These are phyloP conservation scores for Taxillus chinensis DNA, from an alignment of 164 flowering plant genomes.

Conservation along the genomic window DNA sequence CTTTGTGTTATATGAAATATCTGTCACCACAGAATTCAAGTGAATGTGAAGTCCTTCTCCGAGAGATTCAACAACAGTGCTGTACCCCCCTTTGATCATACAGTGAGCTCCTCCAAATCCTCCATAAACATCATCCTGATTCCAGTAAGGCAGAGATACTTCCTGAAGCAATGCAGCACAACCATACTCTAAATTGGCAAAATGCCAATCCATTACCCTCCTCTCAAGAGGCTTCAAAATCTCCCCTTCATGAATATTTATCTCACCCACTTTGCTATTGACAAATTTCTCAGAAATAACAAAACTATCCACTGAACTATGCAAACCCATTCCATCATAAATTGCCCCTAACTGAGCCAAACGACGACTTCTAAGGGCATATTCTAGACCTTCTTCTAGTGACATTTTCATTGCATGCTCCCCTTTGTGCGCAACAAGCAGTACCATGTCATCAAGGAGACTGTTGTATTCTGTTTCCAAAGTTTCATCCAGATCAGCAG, in stretches of 20 bases:
- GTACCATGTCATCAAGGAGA: constrained; percentile 88
- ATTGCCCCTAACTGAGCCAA: constrained; percentile 22
- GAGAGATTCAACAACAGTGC: constrained; percentile 76
- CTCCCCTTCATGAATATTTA: constrained; percentile 23
- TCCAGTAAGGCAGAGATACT: constrained; percentile 98
- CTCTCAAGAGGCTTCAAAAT: constrained; percentile 82
- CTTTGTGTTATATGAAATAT: constrained; percentile 35
- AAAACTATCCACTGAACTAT: constrained; percentile 14
- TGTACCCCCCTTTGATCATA: constrained; percentile 99
- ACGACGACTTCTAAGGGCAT: constrained; percentile 69
- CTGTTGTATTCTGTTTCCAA: constrained; percentile 90
- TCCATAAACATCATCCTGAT: constrained; percentile 97
- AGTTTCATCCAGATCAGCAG: constrained; percentile 80
- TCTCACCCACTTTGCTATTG: constrained; percentile 12
- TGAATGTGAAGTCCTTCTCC: constrained; percentile 58
- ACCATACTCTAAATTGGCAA: constrained; percentile 93
- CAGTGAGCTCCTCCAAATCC: constrained; percentile 99
- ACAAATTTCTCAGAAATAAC: constrained; percentile 14
- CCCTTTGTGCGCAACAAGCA: constrained; percentile 85
- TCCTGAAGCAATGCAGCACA: constrained; percentile 93
- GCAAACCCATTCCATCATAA: constrained; percentile 11
- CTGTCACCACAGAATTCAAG: constrained; percentile 72
- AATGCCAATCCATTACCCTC: constrained; percentile 99
- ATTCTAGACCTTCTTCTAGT: constrained; percentile 95
- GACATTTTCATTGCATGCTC: constrained; percentile 80